Evolutionary conservation across 345 rosid genomes (phyloP).

Genomic region (Salix suchowensis): DNA sequence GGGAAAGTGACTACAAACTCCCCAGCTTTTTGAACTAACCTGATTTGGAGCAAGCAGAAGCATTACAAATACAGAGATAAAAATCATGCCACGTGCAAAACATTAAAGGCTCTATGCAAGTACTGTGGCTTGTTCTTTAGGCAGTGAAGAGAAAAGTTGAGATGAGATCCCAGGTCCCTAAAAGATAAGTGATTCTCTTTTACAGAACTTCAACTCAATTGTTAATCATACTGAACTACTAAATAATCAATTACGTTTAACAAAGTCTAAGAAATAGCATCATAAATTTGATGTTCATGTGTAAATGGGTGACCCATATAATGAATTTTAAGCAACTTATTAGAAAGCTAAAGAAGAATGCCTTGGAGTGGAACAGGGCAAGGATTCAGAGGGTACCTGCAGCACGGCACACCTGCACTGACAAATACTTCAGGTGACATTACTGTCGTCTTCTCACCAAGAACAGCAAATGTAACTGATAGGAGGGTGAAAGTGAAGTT

Average conservation of each 20-base stretch:
- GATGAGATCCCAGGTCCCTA: not conserved
- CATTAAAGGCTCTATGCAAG: not conserved
- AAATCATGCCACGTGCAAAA: not conserved
- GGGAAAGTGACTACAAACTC: conserved; percentile 97
- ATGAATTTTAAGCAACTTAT: conserved; percentile 4
- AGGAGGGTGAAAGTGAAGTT: conserved; percentile 11
- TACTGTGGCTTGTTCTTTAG: not conserved
- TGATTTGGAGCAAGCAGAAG: conserved; percentile 7
- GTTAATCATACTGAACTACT: not conserved
- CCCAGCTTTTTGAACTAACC: conserved; percentile 29
- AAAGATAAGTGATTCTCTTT: not conserved
- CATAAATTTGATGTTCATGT: not conserved
- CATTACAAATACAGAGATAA: not conserved
- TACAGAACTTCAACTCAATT: not conserved
- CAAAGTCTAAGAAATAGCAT: not conserved
- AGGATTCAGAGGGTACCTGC: conserved; percentile 56
- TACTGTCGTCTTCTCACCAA: conserved; percentile 96
- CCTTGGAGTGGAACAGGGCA: conserved; percentile 19
- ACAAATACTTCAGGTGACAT: conserved; percentile 97
- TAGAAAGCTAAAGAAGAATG: conserved; percentile 8
- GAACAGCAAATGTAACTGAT: conserved; percentile 76
- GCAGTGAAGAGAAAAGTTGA: not conserved
- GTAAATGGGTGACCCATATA: not conserved
- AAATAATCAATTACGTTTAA: not conserved
- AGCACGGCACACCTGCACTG: conserved; percentile 89